These are phyloP conservation scores for Cercophora scortea DNA, from an alignment of 495 filamentous ascomycete species.

Conservation along the genomic window DNA sequence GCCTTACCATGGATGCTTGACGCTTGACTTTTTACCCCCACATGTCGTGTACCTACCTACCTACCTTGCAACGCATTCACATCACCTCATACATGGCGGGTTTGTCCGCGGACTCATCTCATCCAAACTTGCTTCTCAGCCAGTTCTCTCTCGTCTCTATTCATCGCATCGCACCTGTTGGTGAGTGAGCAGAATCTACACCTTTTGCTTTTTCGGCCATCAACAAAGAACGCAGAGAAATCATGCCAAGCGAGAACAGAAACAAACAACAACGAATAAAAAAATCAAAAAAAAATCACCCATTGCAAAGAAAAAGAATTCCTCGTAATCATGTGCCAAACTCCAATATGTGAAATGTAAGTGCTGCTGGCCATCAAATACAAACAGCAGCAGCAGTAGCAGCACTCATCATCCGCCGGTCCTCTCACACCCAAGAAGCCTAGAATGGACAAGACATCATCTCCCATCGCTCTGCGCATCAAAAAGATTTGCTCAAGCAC, in stretches of 20 bases:
- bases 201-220: not conserved
- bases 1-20: no score
- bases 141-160: not conserved
- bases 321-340: conserved; percentile 16
- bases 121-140: not conserved
- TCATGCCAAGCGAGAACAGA: not conserved
- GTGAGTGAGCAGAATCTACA: not conserved
- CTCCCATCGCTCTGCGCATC: no score
- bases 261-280: conserved; percentile 3
- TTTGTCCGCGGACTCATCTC: no score
- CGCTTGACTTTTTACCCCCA: no score
- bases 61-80: no score
- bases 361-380: not conserved
- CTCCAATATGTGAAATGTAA: conserved; percentile 16
- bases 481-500: no score
- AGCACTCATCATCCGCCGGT: no score
- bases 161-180: not conserved
- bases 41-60: no score
- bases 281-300: conserved; percentile 7
- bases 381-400: no score
- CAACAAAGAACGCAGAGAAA: not conserved
- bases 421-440: no score
- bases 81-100: no score
- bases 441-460: no score
- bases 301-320: conserved; percentile 8